Percentiles rank a stretch among this genome's conserved stretches.
phyloP scores from a whole-genome alignment of 768 basidiomycete species.

The Naematelia aurantialba region DNA sequence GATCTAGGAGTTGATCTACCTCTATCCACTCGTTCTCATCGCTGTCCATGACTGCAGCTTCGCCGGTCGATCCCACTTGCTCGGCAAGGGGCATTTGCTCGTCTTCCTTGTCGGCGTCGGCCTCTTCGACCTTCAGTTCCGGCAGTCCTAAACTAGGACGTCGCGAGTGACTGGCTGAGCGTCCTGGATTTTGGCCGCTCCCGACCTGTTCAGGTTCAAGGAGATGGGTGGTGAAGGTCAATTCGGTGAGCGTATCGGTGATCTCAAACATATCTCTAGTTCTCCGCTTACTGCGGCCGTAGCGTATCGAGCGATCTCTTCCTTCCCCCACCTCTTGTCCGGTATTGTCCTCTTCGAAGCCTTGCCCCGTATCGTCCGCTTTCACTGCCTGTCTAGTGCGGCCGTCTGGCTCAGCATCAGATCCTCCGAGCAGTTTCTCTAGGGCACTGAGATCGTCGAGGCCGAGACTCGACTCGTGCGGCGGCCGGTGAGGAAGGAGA shows the following conservation, averaged over 20 bases:
- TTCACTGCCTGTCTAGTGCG: no score
- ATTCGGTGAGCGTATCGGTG: slow-evolving; percentile 40
- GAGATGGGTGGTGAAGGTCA: slow-evolving; percentile 23
- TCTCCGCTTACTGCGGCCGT: slow-evolving; percentile 9
- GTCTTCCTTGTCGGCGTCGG: not conserved
- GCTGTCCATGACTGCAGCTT: not conserved
- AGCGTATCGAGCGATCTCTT: slow-evolving; percentile 6
- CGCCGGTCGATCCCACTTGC: not conserved
- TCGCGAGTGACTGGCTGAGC: not conserved
- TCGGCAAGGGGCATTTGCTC: not conserved
- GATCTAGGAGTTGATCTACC: slow-evolving; percentile 24
- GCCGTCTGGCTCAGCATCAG: slow-evolving; percentile 28
- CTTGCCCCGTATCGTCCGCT: no score
- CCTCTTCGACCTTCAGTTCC: not conserved
- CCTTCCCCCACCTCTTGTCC: not conserved
- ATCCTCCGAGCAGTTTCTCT: slow-evolving; percentile 35
- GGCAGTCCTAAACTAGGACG: not conserved
- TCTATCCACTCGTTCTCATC: slow-evolving; percentile 48
- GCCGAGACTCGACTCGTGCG: slow-evolving; percentile 9
- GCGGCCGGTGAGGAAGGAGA: not conserved
- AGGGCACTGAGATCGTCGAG: slow-evolving; percentile 33
- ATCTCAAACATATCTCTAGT: slow-evolving; percentile 32
- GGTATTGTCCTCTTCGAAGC: not conserved
- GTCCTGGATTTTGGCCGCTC: not conserved
- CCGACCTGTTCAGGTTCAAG: slow-evolving; percentile 13